Evolutionary conservation across 2,329 filamentous ascomycete species (phyloP), one percentile per base, ranked within the genome.

Genomic region (Canariomyces notabilis): DNA sequence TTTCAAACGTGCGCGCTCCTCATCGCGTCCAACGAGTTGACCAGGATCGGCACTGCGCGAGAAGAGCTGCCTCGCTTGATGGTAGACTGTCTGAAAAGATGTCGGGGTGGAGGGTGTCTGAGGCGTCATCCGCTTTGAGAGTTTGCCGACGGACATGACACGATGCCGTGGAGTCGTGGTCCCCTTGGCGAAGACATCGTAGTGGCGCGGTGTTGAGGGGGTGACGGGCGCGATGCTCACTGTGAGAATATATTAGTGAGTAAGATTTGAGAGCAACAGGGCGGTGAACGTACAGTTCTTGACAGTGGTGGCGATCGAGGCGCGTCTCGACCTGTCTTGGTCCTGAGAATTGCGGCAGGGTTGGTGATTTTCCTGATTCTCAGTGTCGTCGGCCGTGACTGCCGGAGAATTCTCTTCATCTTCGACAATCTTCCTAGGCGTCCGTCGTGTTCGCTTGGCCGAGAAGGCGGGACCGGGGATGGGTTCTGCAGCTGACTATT

Each of bases 21-120:
- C 69, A 22, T 95, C 87, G 37, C 90, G 82, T 39, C 90, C 90
- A 46, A 95, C 76, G 11, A 96, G 72, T 56, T 82, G 78, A 2
- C 83, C 81, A 1, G 87, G 85, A 46, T 83, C 82, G 7, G 85
- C 81, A 52, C 87, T 87, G 40, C 89, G 82, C 6, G 86, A 83
- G 61, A 98, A 98, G 2, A 95, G 69, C 60, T 95, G 89, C 22
- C 91, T 82, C 14, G 89, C 93, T 50, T 83, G 77, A 53, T 93
- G 89, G 66, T 96, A 97, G 31, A 96, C 75, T 0, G 89, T 93
- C 44, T 83, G 80, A 18, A 77, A 71, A 9, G 80, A 72, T 21
- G 80, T 77, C 11, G 87, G 85, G 6, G 86, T 87, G 26, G 76
- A 71, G 9, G 85, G 85, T 11, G 88, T 87, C 54, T 84, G 81